phyloP scores from a whole-genome alignment of 1,139 yeast genomes.

The Taphrina deformans region DNA sequence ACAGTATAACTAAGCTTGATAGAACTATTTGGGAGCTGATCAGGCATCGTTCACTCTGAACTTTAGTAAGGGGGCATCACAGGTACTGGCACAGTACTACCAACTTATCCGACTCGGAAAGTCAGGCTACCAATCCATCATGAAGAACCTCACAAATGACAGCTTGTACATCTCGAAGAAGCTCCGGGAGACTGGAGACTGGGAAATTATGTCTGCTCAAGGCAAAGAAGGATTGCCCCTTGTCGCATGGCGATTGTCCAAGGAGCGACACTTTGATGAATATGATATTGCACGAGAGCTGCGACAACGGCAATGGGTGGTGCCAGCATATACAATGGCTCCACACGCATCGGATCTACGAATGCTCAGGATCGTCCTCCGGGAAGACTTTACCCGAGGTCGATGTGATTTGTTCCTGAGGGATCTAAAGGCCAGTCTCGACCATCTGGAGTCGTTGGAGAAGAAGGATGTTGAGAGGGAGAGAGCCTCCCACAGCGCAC shows the following conservation, averaged over 20 bases:
- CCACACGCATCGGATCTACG: slow-evolving; percentile 57
- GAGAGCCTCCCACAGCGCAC: background rate
- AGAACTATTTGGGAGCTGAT: slow-evolving; percentile 78
- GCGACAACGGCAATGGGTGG: slow-evolving; percentile 77
- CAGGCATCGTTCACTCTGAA: slow-evolving; percentile 82
- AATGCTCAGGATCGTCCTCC: slow-evolving; percentile 80
- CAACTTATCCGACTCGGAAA: slow-evolving; percentile 70
- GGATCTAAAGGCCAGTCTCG: slow-evolving; percentile 60
- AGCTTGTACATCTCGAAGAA: slow-evolving; percentile 67
- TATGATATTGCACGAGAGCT: slow-evolving; percentile 72
- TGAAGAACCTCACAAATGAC: slow-evolving; percentile 62
- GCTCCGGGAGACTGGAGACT: slow-evolving; percentile 65
- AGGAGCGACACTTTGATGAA: slow-evolving; percentile 74
- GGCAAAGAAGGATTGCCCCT: slow-evolving; percentile 72
- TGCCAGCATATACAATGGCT: slow-evolving; percentile 88
- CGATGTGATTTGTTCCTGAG: slow-evolving; percentile 69
- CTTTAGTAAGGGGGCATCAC: slow-evolving; percentile 91
- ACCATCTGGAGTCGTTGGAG: slow-evolving; percentile 40
- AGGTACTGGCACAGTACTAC: slow-evolving; percentile 82
- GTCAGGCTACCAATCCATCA: slow-evolving; percentile 66
- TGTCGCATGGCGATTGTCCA: slow-evolving; percentile 71
- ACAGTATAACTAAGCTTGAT: too few relatives aligned
- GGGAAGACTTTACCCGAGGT: slow-evolving; percentile 69
- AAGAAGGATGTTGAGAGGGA: slow-evolving; percentile 7
- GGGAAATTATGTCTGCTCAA: slow-evolving; percentile 64